Evolutionary conservation across 139 green algal genomes (phyloP).

Genomic region (Chlorella vulgaris): DNA sequence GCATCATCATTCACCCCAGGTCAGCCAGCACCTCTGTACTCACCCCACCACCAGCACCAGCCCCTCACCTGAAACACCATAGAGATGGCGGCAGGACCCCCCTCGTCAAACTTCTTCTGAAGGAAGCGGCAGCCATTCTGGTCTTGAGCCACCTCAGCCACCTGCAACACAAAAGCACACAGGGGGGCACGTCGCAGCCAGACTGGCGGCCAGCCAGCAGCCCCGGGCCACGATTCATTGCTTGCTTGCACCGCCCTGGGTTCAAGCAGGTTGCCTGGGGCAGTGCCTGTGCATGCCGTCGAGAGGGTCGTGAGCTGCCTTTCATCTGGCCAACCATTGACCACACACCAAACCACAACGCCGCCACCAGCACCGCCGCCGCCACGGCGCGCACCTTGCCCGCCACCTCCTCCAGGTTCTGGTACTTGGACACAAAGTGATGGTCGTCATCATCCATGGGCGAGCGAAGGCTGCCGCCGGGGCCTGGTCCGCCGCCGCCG

Average conservation of each 20-base stretch:
- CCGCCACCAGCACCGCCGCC: neutral
- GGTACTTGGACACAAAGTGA: constrained; percentile 54
- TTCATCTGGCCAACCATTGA: too few species aligned
- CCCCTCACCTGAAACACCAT: constrained; percentile 69
- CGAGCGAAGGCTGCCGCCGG: constrained; percentile 3
- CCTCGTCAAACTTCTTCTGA: constrained; percentile 98
- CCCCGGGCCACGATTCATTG: too few species aligned
- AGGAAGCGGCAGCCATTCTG: constrained; percentile 98
- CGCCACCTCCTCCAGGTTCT: constrained; percentile 66
- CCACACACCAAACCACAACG: too few species aligned
- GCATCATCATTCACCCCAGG: too few species aligned
- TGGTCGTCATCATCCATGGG: constrained; percentile 28
- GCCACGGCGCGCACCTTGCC: neutral
- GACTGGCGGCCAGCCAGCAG: neutral
- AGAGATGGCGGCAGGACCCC: constrained; percentile 77
- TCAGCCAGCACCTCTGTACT: too few species aligned
- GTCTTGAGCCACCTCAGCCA: constrained; percentile 91
- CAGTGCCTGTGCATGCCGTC: too few species aligned
- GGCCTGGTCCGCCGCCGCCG: too few species aligned
- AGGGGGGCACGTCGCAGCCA: neutral
- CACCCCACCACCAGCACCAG: too few species aligned
- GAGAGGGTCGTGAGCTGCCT: too few species aligned
- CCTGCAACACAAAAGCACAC: constrained; percentile 38
- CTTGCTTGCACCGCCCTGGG: too few species aligned
- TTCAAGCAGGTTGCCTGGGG: too few species aligned